Base-by-base conservation (phyloP, 2,329 filamentous ascomycete genomes). In the Ceratocystis ficicola region DNA sequence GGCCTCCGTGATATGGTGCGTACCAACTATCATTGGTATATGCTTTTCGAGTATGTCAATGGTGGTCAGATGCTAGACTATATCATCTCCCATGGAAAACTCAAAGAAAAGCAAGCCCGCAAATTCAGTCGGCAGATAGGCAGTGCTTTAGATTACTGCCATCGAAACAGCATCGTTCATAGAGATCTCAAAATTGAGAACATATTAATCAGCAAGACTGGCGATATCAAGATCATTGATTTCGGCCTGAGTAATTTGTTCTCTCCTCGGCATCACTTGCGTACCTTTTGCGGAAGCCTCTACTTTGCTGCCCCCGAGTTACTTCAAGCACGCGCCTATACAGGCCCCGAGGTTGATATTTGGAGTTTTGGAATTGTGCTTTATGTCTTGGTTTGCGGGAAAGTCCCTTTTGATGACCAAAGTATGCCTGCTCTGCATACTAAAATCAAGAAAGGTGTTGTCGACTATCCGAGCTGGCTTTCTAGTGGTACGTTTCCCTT, bases 31-130 rank as follows among this genome's bases (percentile, higher is more conserved):
- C 94, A 99, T 76, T 99, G 94, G 94, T 99, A 99, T 77, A 99
- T 99, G 94, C 85, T 99, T 63, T 99, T 96, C 73, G 94, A 99
- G 77, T 96, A 94, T 75, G 94, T 99, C 76, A 96, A 99, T 73
- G 94, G 94, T 61, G 94, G 94, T 20, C 94, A 99, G 77, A 97
- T 99, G 94, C 85, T 99, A 68, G 94, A 99, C 78, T 99, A 97
- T 77, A 99, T 99, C 75, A 99, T 99, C 73, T 96, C 92, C 2
- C 94, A 99, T 73, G 94, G 93, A 67, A 89, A 95, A 72, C 80
- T 99, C 69, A 97, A 97, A 80, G 94, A 99, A 78, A 97, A 97
- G 77, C 93, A 96, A 76, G 94, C 94, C 7, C 86, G 94, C 72
- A 97, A 97, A 75, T 99, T 99, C 75, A 95, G 90, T 70, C 88